Evolutionary conservation across 176 grass and related monocot species (phyloP).

Genomic region (Bonia amplexicaulis): DNA sequence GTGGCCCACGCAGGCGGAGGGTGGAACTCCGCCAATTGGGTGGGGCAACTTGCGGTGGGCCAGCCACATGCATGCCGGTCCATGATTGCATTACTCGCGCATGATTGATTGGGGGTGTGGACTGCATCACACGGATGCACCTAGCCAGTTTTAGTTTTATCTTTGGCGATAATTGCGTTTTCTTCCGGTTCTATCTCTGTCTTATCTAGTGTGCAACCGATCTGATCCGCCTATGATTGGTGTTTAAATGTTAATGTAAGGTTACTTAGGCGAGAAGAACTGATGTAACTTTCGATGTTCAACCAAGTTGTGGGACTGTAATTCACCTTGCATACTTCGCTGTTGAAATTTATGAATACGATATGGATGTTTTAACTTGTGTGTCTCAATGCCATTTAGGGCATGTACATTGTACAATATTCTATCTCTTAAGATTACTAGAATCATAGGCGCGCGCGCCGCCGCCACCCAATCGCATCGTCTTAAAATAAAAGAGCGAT

Average conservation of each 20-base stretch:
- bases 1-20: background rate
- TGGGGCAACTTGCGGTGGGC: background rate
- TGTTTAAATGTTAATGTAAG: background rate
- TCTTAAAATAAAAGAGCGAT: too few species aligned
- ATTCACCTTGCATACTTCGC: too few species aligned
- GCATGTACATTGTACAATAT: too few species aligned
- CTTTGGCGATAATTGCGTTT: background rate
- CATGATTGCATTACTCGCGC: slow-evolving; percentile 8
- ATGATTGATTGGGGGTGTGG: slow-evolving; percentile 13
- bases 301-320: background rate
- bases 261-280: background rate
- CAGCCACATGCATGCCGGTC: background rate
- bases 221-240: background rate
- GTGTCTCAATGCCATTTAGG: too few species aligned
- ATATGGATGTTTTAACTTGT: too few species aligned
- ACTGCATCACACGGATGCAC: background rate
- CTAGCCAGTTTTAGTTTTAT: too few species aligned
- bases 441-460: too few species aligned
- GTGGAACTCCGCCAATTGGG: background rate
- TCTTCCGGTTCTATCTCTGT: background rate
- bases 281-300: background rate
- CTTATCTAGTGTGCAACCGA: background rate
- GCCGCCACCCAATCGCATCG: too few species aligned
- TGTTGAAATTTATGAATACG: too few species aligned
- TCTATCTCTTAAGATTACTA: too few species aligned